Evolutionary conservation across 1,139 yeast species (phyloP).

Genomic region (Meyerozyma guilliermondii): DNA sequence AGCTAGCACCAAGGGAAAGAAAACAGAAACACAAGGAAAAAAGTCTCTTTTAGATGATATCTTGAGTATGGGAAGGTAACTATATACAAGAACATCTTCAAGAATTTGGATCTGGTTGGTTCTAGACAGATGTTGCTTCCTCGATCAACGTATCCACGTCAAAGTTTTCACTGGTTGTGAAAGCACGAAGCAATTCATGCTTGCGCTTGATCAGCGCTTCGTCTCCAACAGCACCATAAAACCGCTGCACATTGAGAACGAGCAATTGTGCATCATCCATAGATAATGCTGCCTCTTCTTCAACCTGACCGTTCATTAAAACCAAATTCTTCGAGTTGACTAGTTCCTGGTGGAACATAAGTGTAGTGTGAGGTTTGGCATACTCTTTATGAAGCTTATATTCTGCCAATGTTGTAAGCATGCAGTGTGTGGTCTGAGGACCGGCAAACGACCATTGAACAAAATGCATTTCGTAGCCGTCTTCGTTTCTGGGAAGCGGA

Average conservation of each 20-base stretch:
- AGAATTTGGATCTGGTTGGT: too few relatives aligned
- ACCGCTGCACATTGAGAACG: conserved; percentile 77
- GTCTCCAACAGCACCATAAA: conserved; percentile 58
- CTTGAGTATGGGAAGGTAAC: conserved; percentile 10
- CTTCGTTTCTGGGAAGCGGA: conserved; percentile 56
- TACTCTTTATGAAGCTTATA: conserved; percentile 86
- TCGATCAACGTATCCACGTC: conserved; percentile 60
- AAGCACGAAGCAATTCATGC: conserved; percentile 53
- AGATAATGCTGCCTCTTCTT: conserved; percentile 59
- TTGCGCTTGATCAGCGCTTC: conserved; percentile 43
- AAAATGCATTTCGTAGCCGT: conserved; percentile 79
- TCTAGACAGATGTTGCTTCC: conserved; percentile 72
- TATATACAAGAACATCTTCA: too few relatives aligned
- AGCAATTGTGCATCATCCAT: conserved; percentile 75
- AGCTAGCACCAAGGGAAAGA: conserved; percentile 1
- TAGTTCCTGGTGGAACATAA: conserved; percentile 82
- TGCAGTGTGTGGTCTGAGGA: conserved; percentile 77
- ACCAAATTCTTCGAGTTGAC: conserved; percentile 58
- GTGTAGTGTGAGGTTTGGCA: conserved; percentile 92
- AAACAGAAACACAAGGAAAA: background rate
- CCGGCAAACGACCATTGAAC: conserved; percentile 94
- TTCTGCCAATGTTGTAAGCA: conserved; percentile 89
- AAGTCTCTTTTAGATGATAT: conserved; percentile 12
- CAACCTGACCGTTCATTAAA: conserved; percentile 84
- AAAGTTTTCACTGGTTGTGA: conserved; percentile 69